Evolutionary conservation across 176 grass and related monocot genomes (phyloP).

Genomic region (Rhynchospora breviuscula): DNA sequence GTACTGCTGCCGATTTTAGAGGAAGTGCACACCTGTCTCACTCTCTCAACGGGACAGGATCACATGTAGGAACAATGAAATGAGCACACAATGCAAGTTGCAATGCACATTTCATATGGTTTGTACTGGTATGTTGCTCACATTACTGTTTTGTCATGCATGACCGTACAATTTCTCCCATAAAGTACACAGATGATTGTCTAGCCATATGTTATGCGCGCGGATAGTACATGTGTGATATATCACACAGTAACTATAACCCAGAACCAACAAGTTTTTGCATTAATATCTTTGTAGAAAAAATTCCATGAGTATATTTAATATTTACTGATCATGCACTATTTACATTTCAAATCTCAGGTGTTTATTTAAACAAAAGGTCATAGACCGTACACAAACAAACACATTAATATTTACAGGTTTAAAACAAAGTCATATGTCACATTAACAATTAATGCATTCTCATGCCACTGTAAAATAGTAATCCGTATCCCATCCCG

Average conservation of each 20-base stretch:
- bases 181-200: background rate
- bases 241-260: conserved; percentile 1
- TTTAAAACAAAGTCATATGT: too few relatives aligned
- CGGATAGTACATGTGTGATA: background rate
- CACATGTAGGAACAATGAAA: conserved; percentile 24
- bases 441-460: too few relatives aligned
- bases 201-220: conserved; percentile 1
- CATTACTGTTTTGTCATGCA: conserved; percentile 15
- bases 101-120: conserved; percentile 7
- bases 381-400: too few relatives aligned
- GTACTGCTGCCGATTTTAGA: background rate
- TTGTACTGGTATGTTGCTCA: conserved; percentile 1
- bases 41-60: background rate
- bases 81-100: background rate
- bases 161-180: background rate
- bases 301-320: too few relatives aligned
- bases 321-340: too few relatives aligned
- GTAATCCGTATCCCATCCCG: too few relatives aligned
- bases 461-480: too few relatives aligned
- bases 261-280: background rate
- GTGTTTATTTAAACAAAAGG: too few relatives aligned
- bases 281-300: background rate
- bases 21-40: background rate
- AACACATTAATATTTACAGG: too few relatives aligned
- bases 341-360: too few relatives aligned